Evolutionary conservation across 106 monocot genomes (phyloP).

Genomic region (Agapanthus africanus): DNA sequence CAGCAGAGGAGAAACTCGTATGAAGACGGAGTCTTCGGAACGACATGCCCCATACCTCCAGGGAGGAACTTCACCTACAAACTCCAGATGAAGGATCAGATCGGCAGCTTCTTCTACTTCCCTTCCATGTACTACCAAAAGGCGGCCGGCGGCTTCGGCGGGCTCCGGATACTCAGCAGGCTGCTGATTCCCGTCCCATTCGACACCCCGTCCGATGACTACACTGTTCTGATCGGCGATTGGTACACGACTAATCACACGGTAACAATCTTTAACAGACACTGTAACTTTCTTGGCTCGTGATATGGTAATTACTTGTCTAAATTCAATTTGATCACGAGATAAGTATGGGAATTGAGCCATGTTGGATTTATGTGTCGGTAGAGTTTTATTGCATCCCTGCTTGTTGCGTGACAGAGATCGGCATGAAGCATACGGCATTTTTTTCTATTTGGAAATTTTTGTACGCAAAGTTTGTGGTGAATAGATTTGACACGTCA

Average conservation of each 20-base stretch:
- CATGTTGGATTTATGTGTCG: no score
- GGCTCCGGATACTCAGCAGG: slow-evolving; percentile 53
- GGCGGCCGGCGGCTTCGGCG: slow-evolving; percentile 67
- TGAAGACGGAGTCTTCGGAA: slow-evolving; percentile 62
- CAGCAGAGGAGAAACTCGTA: slow-evolving; percentile 64
- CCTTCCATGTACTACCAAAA: slow-evolving; percentile 64
- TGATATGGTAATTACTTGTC: no score
- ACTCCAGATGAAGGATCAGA: slow-evolving; percentile 66
- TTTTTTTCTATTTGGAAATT: no score
- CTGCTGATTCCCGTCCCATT: slow-evolving; percentile 68
- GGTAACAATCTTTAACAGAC: slow-evolving; percentile 18
- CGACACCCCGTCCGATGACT: slow-evolving; percentile 45
- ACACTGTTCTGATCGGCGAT: slow-evolving; percentile 60
- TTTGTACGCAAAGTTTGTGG: no score
- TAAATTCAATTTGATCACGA: no score
- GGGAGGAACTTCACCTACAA: slow-evolving; percentile 70
- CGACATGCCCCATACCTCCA: slow-evolving; percentile 67
- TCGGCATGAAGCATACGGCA: no score
- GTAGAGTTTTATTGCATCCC: no score
- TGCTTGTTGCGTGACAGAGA: no score
- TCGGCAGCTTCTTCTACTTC: slow-evolving; percentile 73
- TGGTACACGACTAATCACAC: slow-evolving; percentile 65
- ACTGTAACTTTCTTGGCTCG: no score
- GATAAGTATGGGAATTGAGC: no score
- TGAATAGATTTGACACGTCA: no score